These are phyloP conservation scores for Cryptococcus floricola DNA, from an alignment of 1,284 basidiomycete genomes.

Conservation along the genomic window DNA sequence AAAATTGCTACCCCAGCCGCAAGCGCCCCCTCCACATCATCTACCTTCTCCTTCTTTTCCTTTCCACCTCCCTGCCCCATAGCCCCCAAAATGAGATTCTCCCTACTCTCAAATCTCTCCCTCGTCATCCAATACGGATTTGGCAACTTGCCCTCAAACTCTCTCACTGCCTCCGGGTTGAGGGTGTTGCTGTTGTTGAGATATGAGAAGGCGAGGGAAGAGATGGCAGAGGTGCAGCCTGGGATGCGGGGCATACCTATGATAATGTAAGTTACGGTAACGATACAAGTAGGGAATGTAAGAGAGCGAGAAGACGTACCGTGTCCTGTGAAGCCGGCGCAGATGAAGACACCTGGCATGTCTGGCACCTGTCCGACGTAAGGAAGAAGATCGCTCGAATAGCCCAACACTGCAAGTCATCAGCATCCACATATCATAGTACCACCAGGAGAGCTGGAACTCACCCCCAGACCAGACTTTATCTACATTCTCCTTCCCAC, in stretches of 20 bases:
- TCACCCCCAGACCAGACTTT: constrained; percentile 31
- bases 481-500: constrained; percentile 26
- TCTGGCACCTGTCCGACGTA: constrained; percentile 25
- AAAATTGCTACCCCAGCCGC: neutral
- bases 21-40: neutral
- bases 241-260: constrained; percentile 35
- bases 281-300: neutral
- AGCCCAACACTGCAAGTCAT: constrained; percentile 23
- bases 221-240: constrained; percentile 21
- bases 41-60: neutral
- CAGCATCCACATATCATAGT: neutral
- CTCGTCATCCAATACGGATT: constrained; percentile 23
- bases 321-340: constrained; percentile 35
- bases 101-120: constrained; percentile 19
- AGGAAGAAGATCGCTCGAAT: constrained; percentile 29
- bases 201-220: constrained; percentile 9
- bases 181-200: constrained; percentile 6
- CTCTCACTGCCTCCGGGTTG: constrained; percentile 6
- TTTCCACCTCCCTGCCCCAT: neutral
- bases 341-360: constrained; percentile 24
- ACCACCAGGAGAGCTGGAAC: neutral
- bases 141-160: constrained; percentile 18
- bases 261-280: neutral
- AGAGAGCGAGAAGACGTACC: constrained; percentile 13
- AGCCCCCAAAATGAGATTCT: constrained; percentile 20